These are phyloP conservation scores for Amanita inopinata DNA, from an alignment of 768 basidiomycete species.

Conservation along the genomic window DNA sequence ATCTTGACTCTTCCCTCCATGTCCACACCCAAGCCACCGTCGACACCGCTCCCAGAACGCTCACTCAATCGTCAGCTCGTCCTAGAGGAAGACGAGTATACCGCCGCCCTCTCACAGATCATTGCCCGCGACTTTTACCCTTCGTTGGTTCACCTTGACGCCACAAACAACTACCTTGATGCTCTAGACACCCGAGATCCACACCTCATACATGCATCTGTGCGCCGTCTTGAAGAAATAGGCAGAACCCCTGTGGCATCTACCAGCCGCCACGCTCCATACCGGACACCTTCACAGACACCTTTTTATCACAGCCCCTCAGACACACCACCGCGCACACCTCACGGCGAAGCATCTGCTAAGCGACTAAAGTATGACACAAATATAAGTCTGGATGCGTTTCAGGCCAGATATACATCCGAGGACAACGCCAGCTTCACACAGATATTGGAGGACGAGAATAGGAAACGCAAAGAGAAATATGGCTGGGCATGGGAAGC, in stretches of 20 bases:
- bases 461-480: conserved; percentile 65
- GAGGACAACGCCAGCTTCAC: conserved; percentile 98
- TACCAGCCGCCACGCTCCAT: conserved; percentile 20
- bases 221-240: conserved; percentile 61
- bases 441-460: conserved; percentile 85
- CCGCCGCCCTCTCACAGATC: conserved; percentile 78
- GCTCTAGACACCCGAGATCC: conserved; percentile 73
- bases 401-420: conserved; percentile 89
- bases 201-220: conserved; percentile 64
- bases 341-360: conserved; percentile 31
- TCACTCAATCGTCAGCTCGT: conserved; percentile 67
- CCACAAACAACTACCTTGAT: conserved; percentile 79
- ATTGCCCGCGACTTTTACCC: conserved; percentile 99
- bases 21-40: conserved; percentile 11
- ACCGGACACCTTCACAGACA: conserved; percentile 49
- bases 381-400: conserved; percentile 65
- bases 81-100: conserved; percentile 93
- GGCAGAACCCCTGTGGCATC: conserved; percentile 37
- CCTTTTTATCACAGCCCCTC: conserved; percentile 50
- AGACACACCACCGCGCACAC: conserved; percentile 57
- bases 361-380: conserved; percentile 56
- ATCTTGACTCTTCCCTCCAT: conserved; percentile 8
- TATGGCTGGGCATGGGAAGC: conserved; percentile 95
- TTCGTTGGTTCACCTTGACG: conserved; percentile 80
- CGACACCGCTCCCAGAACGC: conserved; percentile 24